Evolutionary conservation across 2,329 filamentous ascomycete genomes (phyloP).

Genomic region (Zymoseptoria pseudotritici): DNA sequence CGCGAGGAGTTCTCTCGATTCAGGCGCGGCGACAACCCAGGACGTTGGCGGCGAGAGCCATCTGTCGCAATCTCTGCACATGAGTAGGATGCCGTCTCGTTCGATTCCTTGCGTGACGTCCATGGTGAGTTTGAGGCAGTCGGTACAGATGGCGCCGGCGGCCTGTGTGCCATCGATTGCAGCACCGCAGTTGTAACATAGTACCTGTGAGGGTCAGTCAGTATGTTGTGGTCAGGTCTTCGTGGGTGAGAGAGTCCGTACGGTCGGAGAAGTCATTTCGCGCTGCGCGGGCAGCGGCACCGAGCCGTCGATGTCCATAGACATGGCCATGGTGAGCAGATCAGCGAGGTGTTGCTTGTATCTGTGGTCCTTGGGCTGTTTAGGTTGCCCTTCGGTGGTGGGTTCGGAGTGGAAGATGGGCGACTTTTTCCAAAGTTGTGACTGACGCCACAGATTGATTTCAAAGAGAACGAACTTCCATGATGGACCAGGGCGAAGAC

Average conservation of each 20-base stretch:
- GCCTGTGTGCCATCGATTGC: conserved; percentile 86
- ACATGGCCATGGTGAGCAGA: conserved; percentile 10
- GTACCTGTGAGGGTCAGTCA: conserved; percentile 27
- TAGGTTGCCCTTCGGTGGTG: not conserved
- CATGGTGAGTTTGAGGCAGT: conserved; percentile 89
- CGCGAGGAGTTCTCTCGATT: conserved; percentile 87
- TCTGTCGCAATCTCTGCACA: conserved; percentile 88
- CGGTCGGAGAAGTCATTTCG: conserved; percentile 45
- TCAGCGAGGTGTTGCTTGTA: not conserved
- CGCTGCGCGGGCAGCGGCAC: conserved; percentile 25
- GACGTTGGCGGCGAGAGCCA: conserved; percentile 81
- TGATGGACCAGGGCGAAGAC: not conserved
- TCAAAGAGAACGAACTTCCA: not conserved
- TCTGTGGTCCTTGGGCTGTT: not conserved
- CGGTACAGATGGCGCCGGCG: conserved; percentile 83
- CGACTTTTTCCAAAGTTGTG: not conserved
- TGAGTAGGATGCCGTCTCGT: conserved; percentile 81
- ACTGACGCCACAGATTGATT: not conserved
- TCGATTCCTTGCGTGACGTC: conserved; percentile 90
- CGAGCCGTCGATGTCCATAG: conserved; percentile 32
- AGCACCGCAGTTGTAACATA: conserved; percentile 96
- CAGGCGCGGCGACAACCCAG: conserved; percentile 77
- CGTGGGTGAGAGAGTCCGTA: conserved; percentile 32
- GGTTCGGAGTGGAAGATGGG: too few species aligned
- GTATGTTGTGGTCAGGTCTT: not conserved